Base-by-base conservation (phyloP, 306 rosid genomes). In the Pyrus betulifolia region DNA sequence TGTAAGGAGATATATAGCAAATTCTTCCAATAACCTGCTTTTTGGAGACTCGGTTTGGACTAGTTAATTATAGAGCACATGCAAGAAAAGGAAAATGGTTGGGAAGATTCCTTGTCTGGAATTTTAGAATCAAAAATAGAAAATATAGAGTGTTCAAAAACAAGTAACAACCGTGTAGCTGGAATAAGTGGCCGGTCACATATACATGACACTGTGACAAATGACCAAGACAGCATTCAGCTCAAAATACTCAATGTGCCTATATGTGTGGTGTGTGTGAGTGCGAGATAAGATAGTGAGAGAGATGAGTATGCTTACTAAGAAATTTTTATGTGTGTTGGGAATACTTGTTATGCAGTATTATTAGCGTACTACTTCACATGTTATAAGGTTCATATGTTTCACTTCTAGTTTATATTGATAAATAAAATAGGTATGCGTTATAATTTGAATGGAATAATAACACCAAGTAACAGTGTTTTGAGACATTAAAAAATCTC, bases 151-250 rank as follows among this genome's bases (percentile, higher is more conserved):
- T n/a, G 49, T 51, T 52, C 30, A 76, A 57, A 55, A 33, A 22
- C 46, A 38, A 76, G 67, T 55, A 25, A 28, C 46, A 63, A 13
- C 45, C 68, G 80, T 72, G 68, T 57, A 38, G 80, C 40, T 67
- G 74, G 74, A 67, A 40, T 4, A 49, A 65, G 79, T 69, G 65
- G 72, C 54, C 27, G 68, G 72, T 66, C 79, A 67, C 33, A 38
- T 58, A 67, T 23, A 67, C 52, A 67, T 76, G 80, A 38, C 44
- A 38, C 45, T 62, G 42, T 76, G 80, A 40, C 49, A 67, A 18
- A 76, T 55, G 74, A 67, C 74, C 67, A 27, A 67, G 80, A 68
- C 74, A 67, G 80, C 80, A 62, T 45, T 44, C 12, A 40, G 42
- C 69, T 64, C 44, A 22, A 73, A 17, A 58, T 60, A 25, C 23